Percentiles rank a stretch among this genome's conserved stretches.
These are phyloP conservation scores for Phyllosticta capitalensis DNA, from an alignment of 2,329 filamentous ascomycete genomes.

Conservation along the genomic window DNA sequence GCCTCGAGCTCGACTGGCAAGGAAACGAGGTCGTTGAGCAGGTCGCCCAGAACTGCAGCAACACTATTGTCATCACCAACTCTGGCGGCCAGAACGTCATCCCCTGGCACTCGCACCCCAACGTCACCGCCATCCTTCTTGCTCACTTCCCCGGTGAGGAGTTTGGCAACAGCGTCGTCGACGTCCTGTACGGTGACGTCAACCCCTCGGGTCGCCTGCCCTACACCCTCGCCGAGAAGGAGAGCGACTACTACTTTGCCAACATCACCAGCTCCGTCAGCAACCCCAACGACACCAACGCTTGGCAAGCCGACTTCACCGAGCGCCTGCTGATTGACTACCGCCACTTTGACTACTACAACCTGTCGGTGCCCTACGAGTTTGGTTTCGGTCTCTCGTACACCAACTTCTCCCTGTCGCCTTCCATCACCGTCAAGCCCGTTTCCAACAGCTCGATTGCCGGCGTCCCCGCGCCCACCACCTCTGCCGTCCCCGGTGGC, in stretches of 20 bases:
- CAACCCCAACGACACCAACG: slow-evolving; percentile 11
- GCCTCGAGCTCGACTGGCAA: slow-evolving; percentile 35
- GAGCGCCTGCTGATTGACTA: slow-evolving; percentile 87
- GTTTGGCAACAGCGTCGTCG: slow-evolving; percentile 69
- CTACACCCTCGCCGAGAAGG: slow-evolving; percentile 69
- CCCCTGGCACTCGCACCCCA: slow-evolving; percentile 33
- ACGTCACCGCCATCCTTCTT: slow-evolving; percentile 23
- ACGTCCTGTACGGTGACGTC: slow-evolving; percentile 68
- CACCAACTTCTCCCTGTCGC: slow-evolving; percentile 58
- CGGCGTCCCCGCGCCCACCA: slow-evolving; percentile 33
- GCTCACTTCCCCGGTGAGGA: slow-evolving; percentile 39
- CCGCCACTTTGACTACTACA: slow-evolving; percentile 71
- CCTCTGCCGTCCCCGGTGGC: slow-evolving; percentile 2
- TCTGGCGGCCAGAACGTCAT: slow-evolving; percentile 34
- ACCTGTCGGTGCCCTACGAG: slow-evolving; percentile 66
- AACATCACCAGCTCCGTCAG: slow-evolving; percentile 15
- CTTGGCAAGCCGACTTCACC: slow-evolving; percentile 46
- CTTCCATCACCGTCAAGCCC: slow-evolving; percentile 33
- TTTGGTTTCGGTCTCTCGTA: slow-evolving; percentile 85
- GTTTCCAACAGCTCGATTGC: slow-evolving; percentile 41
- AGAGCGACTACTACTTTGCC: slow-evolving; percentile 43
- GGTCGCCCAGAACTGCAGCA: slow-evolving; percentile 38
- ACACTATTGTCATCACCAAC: slow-evolving; percentile 43
- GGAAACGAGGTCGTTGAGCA: slow-evolving; percentile 15
- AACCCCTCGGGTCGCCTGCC: slow-evolving; percentile 75